phyloP scores from a whole-genome alignment of 192 early-diverging fungal species.

The Obelidium mucronatum region DNA sequence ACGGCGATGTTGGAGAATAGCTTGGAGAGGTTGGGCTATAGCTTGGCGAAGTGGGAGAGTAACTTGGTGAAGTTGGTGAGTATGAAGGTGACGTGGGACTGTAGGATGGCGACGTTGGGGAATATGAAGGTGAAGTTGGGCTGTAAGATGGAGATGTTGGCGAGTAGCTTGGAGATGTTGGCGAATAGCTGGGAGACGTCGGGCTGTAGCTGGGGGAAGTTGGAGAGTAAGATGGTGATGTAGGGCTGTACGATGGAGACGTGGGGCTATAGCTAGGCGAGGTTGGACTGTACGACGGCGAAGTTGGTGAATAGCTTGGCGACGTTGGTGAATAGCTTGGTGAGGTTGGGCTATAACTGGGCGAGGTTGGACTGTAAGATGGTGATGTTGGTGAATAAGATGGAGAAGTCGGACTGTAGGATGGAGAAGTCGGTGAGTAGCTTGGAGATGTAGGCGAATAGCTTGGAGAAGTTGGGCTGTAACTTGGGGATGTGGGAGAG shows the following conservation, averaged over 20 bases:
- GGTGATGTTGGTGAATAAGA: constrained; percentile 80
- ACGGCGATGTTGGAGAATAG: constrained; percentile 63
- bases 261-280: constrained; percentile 69
- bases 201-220: constrained; percentile 63
- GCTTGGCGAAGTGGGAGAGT: constrained; percentile 67
- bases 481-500: constrained; percentile 77
- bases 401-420: constrained; percentile 77
- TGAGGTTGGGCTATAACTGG: constrained; percentile 78
- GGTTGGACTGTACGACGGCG: constrained; percentile 74
- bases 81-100: constrained; percentile 77
- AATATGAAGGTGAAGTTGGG: constrained; percentile 80
- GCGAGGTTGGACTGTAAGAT: constrained; percentile 75
- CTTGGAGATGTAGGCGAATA: constrained; percentile 61
- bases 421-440: constrained; percentile 75
- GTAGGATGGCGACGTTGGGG: constrained; percentile 77
- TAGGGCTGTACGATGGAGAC: constrained; percentile 61
- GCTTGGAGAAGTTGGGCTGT: constrained; percentile 73
- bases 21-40: constrained; percentile 61
- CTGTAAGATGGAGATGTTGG: constrained; percentile 79
- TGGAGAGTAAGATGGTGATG: constrained; percentile 69
- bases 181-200: constrained; percentile 71
- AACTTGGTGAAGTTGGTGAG: constrained; percentile 73
- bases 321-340: constrained; percentile 68
- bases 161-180: constrained; percentile 60
- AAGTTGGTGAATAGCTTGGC: constrained; percentile 78